phyloP scores from a whole-genome alignment of 495 filamentous ascomycete species.

The Evansstolkia leycettana region DNA sequence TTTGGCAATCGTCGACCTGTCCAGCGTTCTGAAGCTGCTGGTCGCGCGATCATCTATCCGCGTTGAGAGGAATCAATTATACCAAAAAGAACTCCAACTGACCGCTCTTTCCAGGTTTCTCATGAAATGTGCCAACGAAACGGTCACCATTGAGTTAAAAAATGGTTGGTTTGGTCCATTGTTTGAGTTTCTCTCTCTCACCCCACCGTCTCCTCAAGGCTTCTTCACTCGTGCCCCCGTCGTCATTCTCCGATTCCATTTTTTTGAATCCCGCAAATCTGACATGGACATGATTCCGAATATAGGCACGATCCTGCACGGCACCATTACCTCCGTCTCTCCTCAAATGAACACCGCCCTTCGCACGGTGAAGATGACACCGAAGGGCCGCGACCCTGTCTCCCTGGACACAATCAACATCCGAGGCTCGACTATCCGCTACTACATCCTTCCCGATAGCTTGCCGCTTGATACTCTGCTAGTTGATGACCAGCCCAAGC shows the following conservation, averaged over 20 bases:
- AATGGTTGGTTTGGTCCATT: constrained; percentile 79
- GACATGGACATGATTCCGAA: no score
- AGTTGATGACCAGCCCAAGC: constrained; percentile 92
- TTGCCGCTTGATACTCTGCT: constrained; percentile 88
- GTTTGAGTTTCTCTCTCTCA: neutral
- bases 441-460: constrained; percentile 89
- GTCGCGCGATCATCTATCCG: no score
- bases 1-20: neutral
- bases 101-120: constrained; percentile 57
- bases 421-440: constrained; percentile 83
- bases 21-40: neutral
- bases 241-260: constrained; percentile 1
- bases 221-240: constrained; percentile 1
- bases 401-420: constrained; percentile 92
- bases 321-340: constrained; percentile 88
- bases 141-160: constrained; percentile 93
- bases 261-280: neutral
- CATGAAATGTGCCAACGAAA: constrained; percentile 98
- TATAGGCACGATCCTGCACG: constrained; percentile 82
- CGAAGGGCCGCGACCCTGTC: constrained; percentile 72
- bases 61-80: no score
- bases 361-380: constrained; percentile 90
- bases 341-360: constrained; percentile 96
- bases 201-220: neutral
- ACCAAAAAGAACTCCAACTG: constrained; percentile 5